Evolutionary conservation across 495 filamentous ascomycete species (phyloP).

Genomic region (Friedmanniomyces simplex): DNA sequence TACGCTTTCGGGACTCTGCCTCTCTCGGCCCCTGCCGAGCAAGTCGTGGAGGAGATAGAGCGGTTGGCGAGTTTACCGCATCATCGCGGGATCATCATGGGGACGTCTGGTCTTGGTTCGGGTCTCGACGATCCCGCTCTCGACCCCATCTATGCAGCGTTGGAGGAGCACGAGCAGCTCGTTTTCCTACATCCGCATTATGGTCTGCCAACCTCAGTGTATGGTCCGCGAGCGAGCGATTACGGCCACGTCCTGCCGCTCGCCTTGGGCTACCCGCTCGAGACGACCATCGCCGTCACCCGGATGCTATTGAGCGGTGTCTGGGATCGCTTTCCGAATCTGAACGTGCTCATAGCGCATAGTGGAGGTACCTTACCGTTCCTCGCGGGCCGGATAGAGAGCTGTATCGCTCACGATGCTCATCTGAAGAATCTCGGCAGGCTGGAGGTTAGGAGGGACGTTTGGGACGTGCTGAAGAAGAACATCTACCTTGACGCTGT

Average conservation of each 20-base stretch:
- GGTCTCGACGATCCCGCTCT: conserved; percentile 73
- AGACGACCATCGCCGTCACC: conserved; percentile 85
- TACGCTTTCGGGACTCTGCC: conserved; percentile 79
- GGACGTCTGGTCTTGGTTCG: conserved; percentile 68
- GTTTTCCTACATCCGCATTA: conserved; percentile 93
- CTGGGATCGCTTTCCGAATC: conserved; percentile 63
- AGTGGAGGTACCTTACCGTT: conserved; percentile 84
- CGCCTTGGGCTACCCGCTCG: conserved; percentile 80
- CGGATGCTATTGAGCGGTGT: conserved; percentile 78
- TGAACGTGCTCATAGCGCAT: conserved; percentile 75
- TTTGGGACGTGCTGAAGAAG: conserved; percentile 75
- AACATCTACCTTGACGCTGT: conserved; percentile 90
- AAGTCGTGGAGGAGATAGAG: conserved; percentile 54
- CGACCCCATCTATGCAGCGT: conserved; percentile 56
- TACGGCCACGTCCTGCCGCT: conserved; percentile 88
- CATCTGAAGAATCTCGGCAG: conserved; percentile 47
- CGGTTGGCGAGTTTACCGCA: conserved; percentile 49
- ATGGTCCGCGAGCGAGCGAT: conserved; percentile 54
- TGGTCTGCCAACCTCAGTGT: conserved; percentile 69
- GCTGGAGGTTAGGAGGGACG: conserved; percentile 39
- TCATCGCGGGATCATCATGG: conserved; percentile 78
- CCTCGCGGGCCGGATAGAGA: conserved; percentile 79
- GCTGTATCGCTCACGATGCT: conserved; percentile 75
- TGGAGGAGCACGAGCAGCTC: conserved; percentile 52
- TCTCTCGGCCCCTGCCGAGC: conserved; percentile 52